Conservation (phyloP, 2,329 filamentous ascomycete genomes). For the Plectosphaerella plurivora region DNA sequence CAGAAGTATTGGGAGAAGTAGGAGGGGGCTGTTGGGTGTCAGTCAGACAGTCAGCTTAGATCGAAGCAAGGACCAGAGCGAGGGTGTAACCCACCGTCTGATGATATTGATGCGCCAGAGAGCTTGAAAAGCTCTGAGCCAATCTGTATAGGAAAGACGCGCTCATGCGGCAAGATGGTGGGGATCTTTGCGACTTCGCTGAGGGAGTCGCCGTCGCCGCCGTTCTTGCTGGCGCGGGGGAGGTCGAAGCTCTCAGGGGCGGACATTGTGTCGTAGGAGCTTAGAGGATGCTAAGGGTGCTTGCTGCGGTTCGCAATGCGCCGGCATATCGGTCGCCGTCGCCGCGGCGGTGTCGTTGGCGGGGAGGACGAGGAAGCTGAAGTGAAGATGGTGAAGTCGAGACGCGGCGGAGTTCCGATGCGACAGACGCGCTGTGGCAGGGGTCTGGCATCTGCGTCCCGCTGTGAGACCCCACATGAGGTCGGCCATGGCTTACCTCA, state of each 20-base stretch:
- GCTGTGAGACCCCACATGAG: no score
- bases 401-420: background rate
- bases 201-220: constrained; percentile 13
- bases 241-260: background rate
- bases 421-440: background rate
- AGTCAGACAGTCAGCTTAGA: constrained; percentile 12
- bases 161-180: constrained; percentile 61
- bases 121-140: constrained; percentile 68
- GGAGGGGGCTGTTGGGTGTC: constrained; percentile 64
- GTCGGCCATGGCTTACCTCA: no score
- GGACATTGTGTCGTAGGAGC: no score
- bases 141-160: constrained; percentile 72
- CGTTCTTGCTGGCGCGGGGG: background rate
- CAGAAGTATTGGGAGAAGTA: constrained; percentile 95
- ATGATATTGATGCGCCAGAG: constrained; percentile 68
- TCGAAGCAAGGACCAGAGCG: constrained; percentile 1
- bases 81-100: constrained; percentile 55
- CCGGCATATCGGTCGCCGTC: background rate
- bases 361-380: background rate
- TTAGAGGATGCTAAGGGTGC: no score
- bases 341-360: background rate
- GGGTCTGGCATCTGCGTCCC: no score
- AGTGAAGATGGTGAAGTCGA: background rate
- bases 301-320: background rate
- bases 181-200: constrained; percentile 43